phyloP scores from a whole-genome alignment of 352 stramenopile species.

The Detonula confervacea region DNA sequence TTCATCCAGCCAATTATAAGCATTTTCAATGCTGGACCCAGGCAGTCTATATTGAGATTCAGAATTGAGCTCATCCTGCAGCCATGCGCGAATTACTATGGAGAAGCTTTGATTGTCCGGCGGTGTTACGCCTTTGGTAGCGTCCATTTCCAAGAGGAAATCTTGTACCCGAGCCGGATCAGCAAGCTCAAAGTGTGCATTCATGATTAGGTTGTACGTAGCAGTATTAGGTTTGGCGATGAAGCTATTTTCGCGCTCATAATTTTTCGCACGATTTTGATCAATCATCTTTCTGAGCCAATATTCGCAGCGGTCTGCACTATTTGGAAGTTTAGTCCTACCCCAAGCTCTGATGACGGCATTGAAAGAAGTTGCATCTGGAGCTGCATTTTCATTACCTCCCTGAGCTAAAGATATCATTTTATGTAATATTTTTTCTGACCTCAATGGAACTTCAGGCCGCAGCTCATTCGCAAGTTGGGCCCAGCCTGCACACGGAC shows the following conservation, averaged over 20 bases:
- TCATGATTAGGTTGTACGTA: constrained; percentile 77
- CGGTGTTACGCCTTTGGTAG: constrained; percentile 32
- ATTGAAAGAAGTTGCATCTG: constrained; percentile 52
- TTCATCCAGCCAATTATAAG: constrained; percentile 62
- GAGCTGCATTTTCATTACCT: constrained; percentile 35
- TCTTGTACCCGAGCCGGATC: constrained; percentile 64
- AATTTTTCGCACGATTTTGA: constrained; percentile 14
- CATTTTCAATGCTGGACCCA: constrained; percentile 51
- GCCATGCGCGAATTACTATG: constrained; percentile 75
- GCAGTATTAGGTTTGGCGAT: constrained; percentile 43
- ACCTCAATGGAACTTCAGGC: constrained; percentile 53
- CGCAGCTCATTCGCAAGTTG: constrained; percentile 51
- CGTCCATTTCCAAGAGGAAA: constrained; percentile 67
- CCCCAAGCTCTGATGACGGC: constrained; percentile 77
- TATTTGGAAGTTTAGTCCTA: constrained; percentile 56
- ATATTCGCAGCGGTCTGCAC: constrained; percentile 59
- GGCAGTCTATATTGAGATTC: constrained; percentile 11
- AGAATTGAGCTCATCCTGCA: constrained; percentile 49
- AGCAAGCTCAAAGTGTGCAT: constrained; percentile 45
- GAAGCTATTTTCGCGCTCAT: constrained; percentile 9
- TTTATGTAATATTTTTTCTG: constrained; percentile 66
- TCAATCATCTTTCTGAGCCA: constrained; percentile 75
- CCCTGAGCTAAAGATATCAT: constrained; percentile 60
- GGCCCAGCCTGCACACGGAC: constrained; percentile 32
- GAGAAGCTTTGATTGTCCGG: constrained; percentile 74